Percentiles rank a stretch among this genome's conserved stretches.
Conservation (phyloP, 2,329 filamentous ascomycete genomes). For the Claviceps arundinis region DNA sequence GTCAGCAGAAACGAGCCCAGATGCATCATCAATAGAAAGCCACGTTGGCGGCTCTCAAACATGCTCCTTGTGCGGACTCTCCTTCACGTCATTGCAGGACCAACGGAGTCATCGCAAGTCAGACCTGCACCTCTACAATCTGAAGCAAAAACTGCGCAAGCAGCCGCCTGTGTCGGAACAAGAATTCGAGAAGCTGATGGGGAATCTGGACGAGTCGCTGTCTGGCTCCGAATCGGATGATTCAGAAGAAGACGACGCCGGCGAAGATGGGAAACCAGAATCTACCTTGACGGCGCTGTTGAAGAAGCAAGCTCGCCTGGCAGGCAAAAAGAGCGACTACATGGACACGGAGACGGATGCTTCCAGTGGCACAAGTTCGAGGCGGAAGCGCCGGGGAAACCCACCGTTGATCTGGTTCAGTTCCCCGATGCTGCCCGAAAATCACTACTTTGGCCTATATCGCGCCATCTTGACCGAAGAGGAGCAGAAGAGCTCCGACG, state of each 20-base stretch:
- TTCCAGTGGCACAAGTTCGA: slow-evolving; percentile 23
- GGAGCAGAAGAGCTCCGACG: slow-evolving; percentile 49
- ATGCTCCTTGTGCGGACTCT: slow-evolving; percentile 66
- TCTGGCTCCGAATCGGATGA: slow-evolving; percentile 74
- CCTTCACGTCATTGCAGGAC: slow-evolving; percentile 61
- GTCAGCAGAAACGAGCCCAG: slow-evolving; percentile 11
- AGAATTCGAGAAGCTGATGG: slow-evolving; percentile 79
- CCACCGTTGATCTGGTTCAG: slow-evolving; percentile 76
- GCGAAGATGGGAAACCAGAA: slow-evolving; percentile 43
- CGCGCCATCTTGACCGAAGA: slow-evolving; percentile 61
- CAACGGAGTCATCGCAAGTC: slow-evolving; percentile 79
- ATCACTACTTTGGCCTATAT: slow-evolving; percentile 77
- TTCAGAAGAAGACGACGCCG: slow-evolving; percentile 47
- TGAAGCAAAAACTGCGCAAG: slow-evolving; percentile 80
- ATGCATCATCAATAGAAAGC: slow-evolving; percentile 17
- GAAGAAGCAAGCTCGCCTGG: slow-evolving; percentile 69
- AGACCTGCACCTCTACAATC: slow-evolving; percentile 85
- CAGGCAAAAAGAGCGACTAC: slow-evolving; percentile 33
- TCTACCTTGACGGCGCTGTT: slow-evolving; percentile 63
- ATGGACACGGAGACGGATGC: slow-evolving; percentile 41
- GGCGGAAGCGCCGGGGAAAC: slow-evolving; percentile 45
- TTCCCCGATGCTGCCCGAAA: slow-evolving; percentile 59
- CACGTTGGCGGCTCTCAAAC: slow-evolving; percentile 49
- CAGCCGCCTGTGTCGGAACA: slow-evolving; percentile 57
- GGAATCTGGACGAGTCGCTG: slow-evolving; percentile 76